Evolutionary conservation across 1,284 basidiomycete species (phyloP), one percentile per base, ranked within the genome.

Genomic region (Ceratobasidium sp.): DNA sequence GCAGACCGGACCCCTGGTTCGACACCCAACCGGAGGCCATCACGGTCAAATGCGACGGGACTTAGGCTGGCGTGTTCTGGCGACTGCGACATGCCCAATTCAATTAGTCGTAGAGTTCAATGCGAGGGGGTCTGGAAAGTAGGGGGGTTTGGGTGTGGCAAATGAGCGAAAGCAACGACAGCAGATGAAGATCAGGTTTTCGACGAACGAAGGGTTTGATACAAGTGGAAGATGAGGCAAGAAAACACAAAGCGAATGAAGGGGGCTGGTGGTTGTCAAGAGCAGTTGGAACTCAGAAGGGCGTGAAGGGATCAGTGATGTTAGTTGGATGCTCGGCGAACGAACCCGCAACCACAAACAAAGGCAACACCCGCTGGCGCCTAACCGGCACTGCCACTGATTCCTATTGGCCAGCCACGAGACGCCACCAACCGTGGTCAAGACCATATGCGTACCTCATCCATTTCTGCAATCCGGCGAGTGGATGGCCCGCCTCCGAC

Each of bases 141-240:
- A 22, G 22, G 58, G 31, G 3, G 19, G 46, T 53, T 3, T 5
- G 43, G 59, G 24, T 58, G 31, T 34, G 66, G 6, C 46, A 27
- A 62, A 73, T 49, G 69, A 61, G 39, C 62, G 69, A 73, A 19
- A 61, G 59, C 58, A 63, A 53, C 69, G 58, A 73, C 31, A 59
- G 48, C 69, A 54, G 48, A 73, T 19, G 58, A 31, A 72, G 48
- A 39, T 39, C 58, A 31, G 43, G 69, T 53, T 59, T 43, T 56
- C 43, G 29, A 19, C 22, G 49, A 66, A 39, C 49, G 49, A 39
- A 34, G 19, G 56, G 34, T 29, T 59, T 54, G 29, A 73, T 62
- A 73, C 69, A 62, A 63, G 29, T 37, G n/a, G 31, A 64, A 48
- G 11, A 37, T 39, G 39, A 49, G 43, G 46, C 59, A 19, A 62